Evolutionary conservation across 2,329 filamentous ascomycete species (phyloP), one percentile per base, ranked within the genome.

Genomic region (Diaporthe ampelina): DNA sequence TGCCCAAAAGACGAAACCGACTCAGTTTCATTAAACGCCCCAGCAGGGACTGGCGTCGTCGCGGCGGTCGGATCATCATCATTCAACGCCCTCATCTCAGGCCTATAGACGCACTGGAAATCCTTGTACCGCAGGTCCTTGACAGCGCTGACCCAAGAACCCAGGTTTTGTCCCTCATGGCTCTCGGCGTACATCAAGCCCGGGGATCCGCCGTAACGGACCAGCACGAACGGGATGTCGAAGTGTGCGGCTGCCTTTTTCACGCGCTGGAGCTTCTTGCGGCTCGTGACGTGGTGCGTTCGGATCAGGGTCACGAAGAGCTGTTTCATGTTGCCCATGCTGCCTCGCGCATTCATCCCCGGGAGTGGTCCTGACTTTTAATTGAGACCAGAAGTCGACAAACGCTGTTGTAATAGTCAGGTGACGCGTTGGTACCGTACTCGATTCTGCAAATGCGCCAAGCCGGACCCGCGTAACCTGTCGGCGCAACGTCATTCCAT

Each of bases 131-230:
- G 86, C 56, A 94, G 82, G 35, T 87, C 87, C 73, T 93, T 89
- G 2, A 94, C 92, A 1, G 85, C 84, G 15, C 84, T 85, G 6
- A 94, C 91, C 93, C 93, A 95, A 19, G 86, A 85, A 73, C 85
- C 86, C 4, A 94, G 89, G 1, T 85, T 85, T 1, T 79, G 78
- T 77, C 89, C 87, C n/a, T 87, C 84, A 5, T 77, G 76, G 1
- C 91, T 90, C 80, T 94, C 92, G 67, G 92, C 93, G 79, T 95
- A 94, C 93, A 95, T 95, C 77, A 95, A 91, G 1, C 94, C 94
- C 0, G 94, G 94, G 32, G 88, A 89, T 2, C 91, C 90, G 15
- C 93, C 93, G 76, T 88, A 91, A 35, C 93, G 89, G 1, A 94
- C 84, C 4, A 95, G 84, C 1, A 93, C 90, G 77, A 89, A 92